These are phyloP conservation scores for Pleoardoris graminearum DNA, from an alignment of 2,329 filamentous ascomycete species.

Conservation along the genomic window DNA sequence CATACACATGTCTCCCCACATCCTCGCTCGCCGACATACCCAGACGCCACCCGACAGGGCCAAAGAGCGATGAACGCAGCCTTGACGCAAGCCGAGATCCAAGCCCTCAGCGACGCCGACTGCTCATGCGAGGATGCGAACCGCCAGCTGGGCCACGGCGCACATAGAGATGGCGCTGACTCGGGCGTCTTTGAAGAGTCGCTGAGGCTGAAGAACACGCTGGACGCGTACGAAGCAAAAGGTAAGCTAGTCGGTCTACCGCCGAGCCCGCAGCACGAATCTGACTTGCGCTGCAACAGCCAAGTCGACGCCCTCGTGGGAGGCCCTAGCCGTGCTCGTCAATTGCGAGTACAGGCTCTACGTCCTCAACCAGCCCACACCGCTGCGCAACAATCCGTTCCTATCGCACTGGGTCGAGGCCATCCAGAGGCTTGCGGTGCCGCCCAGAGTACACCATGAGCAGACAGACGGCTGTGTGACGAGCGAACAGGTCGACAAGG, in stretches of 20 bases:
- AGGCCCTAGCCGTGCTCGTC: constrained; percentile 32
- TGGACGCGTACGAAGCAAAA: constrained; percentile 33
- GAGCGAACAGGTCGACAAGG: constrained; percentile 21
- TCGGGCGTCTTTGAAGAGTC: constrained; percentile 30
- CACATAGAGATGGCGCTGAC: constrained; percentile 6
- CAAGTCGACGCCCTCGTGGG: constrained; percentile 22
- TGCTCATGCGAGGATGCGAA: constrained; percentile 19
- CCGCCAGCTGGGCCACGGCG: constrained; percentile 13
- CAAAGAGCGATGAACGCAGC: constrained; percentile 30
- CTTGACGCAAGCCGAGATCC: constrained; percentile 29
- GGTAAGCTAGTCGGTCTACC: constrained; percentile 11
- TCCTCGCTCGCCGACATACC: background rate
- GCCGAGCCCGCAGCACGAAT: background rate
- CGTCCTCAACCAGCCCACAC: constrained; percentile 31
- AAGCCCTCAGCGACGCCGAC: constrained; percentile 26
- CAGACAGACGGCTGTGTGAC: constrained; percentile 9
- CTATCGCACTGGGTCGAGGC: constrained; percentile 48
- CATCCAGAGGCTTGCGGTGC: constrained; percentile 23
- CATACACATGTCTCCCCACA: constrained; percentile 23
- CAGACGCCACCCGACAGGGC: constrained; percentile 3
- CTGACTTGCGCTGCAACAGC: constrained; percentile 13
- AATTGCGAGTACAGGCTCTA: constrained; percentile 45
- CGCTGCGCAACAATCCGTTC: constrained; percentile 44
- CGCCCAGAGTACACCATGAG: background rate
- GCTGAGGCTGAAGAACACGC: constrained; percentile 37